Conservation (phyloP, 768 basidiomycete species). For the Pleurotus tuber-regium region DNA sequence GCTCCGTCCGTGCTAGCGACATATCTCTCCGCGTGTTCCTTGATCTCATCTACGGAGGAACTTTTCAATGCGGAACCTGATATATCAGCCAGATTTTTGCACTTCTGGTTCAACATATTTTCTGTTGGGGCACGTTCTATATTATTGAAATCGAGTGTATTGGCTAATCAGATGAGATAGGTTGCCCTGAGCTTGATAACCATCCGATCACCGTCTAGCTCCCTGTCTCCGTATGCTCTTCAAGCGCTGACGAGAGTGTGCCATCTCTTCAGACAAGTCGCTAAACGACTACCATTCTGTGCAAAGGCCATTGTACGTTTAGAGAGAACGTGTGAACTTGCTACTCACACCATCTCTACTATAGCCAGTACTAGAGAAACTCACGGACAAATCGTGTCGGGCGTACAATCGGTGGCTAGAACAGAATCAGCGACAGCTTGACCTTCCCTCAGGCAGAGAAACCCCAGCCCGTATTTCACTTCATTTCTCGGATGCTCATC, state of each 20-base stretch:
- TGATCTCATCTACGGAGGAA: conserved; percentile 55
- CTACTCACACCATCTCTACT: neutral
- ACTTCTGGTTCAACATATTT: conserved; percentile 75
- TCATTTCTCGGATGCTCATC: neutral
- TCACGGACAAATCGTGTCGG: neutral
- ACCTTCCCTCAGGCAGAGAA: neutral
- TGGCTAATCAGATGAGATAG: conserved; percentile 30
- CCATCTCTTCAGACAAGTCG: conserved; percentile 54
- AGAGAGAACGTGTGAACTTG: neutral
- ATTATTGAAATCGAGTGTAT: neutral
- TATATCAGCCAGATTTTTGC: conserved; percentile 61
- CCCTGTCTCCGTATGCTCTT: conserved; percentile 57
- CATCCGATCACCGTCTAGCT: conserved; percentile 56
- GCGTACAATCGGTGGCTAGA: neutral
- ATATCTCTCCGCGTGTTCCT: conserved; percentile 54
- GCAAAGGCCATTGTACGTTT: conserved; percentile 54
- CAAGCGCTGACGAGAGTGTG: conserved; percentile 59
- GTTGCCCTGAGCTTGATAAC: conserved; percentile 66
- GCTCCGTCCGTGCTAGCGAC: conserved; percentile 73
- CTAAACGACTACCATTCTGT: conserved; percentile 57
- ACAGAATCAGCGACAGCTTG: neutral
- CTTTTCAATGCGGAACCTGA: conserved; percentile 59
- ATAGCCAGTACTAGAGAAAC: neutral
- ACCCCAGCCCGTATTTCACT: neutral
- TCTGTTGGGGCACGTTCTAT: conserved; percentile 58